These are phyloP conservation scores for Astrephomene gubernaculifera DNA, from an alignment of 139 green algal genomes.

Conservation along the genomic window DNA sequence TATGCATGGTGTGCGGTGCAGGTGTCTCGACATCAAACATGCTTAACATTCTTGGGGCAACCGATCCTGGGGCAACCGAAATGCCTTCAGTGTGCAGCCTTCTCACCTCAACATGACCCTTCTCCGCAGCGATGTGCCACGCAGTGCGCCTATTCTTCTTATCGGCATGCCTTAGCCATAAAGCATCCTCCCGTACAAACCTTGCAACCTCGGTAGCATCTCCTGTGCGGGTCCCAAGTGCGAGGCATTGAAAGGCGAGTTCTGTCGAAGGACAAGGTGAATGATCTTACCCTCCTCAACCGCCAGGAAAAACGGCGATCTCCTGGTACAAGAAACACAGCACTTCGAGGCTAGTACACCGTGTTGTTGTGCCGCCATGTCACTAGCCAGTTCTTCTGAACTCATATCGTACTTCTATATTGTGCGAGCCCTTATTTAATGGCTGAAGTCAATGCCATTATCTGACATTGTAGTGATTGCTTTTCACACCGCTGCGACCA, in stretches of 20 bases:
- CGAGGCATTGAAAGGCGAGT: not conserved
- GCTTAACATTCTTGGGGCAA: too few relatives aligned
- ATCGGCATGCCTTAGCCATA: not conserved
- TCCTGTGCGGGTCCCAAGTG: not conserved
- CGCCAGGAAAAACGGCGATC: conserved; percentile 11
- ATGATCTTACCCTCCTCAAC: conserved; percentile 16
- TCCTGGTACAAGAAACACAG: not conserved
- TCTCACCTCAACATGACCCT: conserved; percentile 22
- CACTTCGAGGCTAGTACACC: not conserved
- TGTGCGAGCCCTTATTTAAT: too few relatives aligned
- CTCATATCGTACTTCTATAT: too few relatives aligned
- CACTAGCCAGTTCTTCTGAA: too few relatives aligned
- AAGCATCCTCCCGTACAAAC: not conserved
- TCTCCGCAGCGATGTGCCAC: conserved; percentile 9
- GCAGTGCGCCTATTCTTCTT: not conserved
- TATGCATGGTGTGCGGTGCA: too few relatives aligned
- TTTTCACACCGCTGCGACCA: too few relatives aligned
- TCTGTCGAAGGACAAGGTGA: not conserved
- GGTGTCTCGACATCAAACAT: too few relatives aligned
- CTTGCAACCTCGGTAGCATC: not conserved
- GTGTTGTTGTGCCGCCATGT: too few relatives aligned
- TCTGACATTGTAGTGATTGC: too few relatives aligned
- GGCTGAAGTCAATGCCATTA: too few relatives aligned
- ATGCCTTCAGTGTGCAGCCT: too few relatives aligned
- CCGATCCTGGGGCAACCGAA: too few relatives aligned